Evolutionary conservation across 106 monocot species (phyloP), one percentile per base, ranked within the genome.

Genomic region (Iris macrosiphon): DNA sequence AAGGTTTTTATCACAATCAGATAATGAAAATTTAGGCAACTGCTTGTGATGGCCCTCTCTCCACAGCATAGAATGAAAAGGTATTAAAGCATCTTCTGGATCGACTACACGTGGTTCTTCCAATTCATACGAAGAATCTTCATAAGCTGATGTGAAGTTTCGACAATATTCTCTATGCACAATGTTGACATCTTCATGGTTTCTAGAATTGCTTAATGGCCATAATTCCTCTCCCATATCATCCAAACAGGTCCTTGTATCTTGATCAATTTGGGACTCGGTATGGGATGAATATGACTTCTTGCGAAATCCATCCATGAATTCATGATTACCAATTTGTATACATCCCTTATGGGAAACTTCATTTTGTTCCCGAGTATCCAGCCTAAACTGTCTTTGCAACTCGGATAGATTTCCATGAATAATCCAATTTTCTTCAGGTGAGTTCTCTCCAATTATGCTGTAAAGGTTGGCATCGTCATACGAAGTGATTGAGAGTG

Each of bases 401-500:
- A 57, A 13, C 31, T 44, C 44, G 48, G 16, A 17, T 41, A 46
- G 6, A 68, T 45, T 29, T 48, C 46, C 52, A 43, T 61, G 38
- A 35, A 26, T 3, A 21, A 61, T 15, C 6, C 41, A 54, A 35
- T 58, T 52, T 39, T 40, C 63, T 40, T 46, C 58, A 30, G 44
- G 59, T 45, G 66, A 66, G 7, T 13, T 19, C 42, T 60, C 19
- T 40, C 53, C 37, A 14, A 60, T 52, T 23, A 38, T 23, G 39
- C 22, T 18, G 15, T 24, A 38, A 20, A 60, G 3, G 9, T 53
- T 34, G n/a, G 66, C 15, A 34, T 15, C 64, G 41, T 64, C 64
- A 64, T 9, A 66, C 26, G 59, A 72, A 52, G 34, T 51, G 52
- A 32, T 44, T 49, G 59, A 59, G 24, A 51, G 31, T 21, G 60